Base-by-base conservation (phyloP, 2,329 filamentous ascomycete genomes). In the Colletotrichum navitas region DNA sequence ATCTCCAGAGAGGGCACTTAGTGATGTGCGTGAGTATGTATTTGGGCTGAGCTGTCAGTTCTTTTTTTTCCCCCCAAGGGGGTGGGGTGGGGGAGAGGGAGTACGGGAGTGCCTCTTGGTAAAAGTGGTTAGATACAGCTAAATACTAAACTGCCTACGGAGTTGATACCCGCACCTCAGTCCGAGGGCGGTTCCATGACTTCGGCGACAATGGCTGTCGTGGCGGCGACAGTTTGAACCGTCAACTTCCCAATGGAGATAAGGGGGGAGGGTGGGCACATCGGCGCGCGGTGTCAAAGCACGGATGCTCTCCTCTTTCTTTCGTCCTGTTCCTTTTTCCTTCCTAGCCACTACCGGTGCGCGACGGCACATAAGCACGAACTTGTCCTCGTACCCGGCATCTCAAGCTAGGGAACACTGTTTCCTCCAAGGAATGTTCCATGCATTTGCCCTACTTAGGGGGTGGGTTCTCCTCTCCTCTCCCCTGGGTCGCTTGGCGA, bases 351-450 rank as follows among this genome's bases (percentile, higher is more conserved):
- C 16, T 6, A 14, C 47, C 24, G 26, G 16, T 3, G 10, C 24
- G 26, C 26, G 14, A 18, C 49, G 49, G 49, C 4, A 14, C 49
- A 52, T 29, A 10, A 10, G 26, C 49, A 29, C 26, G 26, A 52
- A 52, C 24, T 29, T 18, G 6, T 14, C 24, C 26, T 29, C 49
- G 26, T 29, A 18, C 49, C 49, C 8, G 24, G 47, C 1, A 29
- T 24, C 47, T 29, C 24, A 16, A 51, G 24, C 49, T 18, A 51
- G 39, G n/a, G 36, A 32, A 34, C 21, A 24, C 21, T 26, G 24
- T n/a, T 34, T 43, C 24, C 45, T 61, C 62, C 39, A 55, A 43
- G 39, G 63, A 58, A 60, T 26, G 29, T 70, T 66, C 47, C 63
- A 66, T 66, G 66, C 62, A 26, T 45, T 34, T 66, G 11, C 45